These are phyloP conservation scores for Mycena belliarum DNA, from an alignment of 768 basidiomycete genomes.

Conservation along the genomic window DNA sequence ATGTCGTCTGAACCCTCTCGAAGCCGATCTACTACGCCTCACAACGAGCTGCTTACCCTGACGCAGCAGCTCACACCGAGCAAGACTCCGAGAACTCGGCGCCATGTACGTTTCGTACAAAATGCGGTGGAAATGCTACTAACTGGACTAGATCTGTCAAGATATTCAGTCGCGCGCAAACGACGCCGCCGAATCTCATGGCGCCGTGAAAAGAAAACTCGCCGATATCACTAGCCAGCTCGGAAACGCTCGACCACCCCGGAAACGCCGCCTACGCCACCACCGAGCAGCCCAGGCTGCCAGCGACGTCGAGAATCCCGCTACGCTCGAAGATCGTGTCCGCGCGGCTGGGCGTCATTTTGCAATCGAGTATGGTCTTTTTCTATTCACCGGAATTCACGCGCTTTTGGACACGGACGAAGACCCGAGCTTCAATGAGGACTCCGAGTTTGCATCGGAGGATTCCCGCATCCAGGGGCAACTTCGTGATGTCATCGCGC, in stretches of 20 bases:
- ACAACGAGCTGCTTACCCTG: background rate
- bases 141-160: background rate
- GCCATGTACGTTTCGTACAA: background rate
- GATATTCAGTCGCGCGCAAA: background rate
- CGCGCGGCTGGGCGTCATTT: conserved; percentile 8
- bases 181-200: background rate
- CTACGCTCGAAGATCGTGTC: background rate
- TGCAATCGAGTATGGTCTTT: conserved; percentile 1
- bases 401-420: background rate
- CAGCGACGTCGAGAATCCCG: conserved; percentile 2
- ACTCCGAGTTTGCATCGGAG: conserved; percentile 5
- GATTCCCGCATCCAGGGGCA: conserved; percentile 7
- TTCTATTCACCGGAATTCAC: background rate
- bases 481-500: background rate
- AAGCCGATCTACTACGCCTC: background rate
- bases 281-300: conserved; percentile 1
- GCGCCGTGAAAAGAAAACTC: background rate
- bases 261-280: conserved; percentile 7
- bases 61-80: conserved; percentile 9
- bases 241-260: background rate
- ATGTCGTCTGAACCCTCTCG: background rate
- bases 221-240: conserved; percentile 7
- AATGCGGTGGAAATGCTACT: background rate
- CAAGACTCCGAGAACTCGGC: background rate
- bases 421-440: background rate